phyloP scores from a whole-genome alignment of 352 stramenopile species.

The Globisporangium paroecandrum region DNA sequence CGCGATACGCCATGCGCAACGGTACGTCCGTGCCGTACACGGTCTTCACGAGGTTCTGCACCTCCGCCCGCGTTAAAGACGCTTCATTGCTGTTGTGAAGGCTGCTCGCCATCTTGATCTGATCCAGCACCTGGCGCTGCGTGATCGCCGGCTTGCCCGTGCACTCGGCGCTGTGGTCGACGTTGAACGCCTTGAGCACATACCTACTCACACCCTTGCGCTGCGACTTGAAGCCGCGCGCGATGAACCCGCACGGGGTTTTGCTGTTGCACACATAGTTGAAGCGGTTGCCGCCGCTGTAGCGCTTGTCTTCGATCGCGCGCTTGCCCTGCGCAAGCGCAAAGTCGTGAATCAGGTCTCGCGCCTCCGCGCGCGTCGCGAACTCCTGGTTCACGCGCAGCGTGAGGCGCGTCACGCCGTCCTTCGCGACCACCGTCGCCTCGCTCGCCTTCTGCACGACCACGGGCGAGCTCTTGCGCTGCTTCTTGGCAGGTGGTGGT shows the following conservation, averaged over 20 bases:
- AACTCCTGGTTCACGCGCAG: conserved; percentile 34
- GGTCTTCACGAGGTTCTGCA: conserved; percentile 33
- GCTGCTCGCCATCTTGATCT: neutral
- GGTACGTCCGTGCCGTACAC: conserved; percentile 36
- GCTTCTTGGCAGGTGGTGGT: no score
- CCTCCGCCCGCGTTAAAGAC: conserved; percentile 11
- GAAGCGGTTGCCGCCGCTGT: conserved; percentile 34
- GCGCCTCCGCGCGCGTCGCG: conserved; percentile 17
- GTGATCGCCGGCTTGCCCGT: conserved; percentile 33
- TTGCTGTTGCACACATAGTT: conserved; percentile 45
- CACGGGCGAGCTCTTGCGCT: no score
- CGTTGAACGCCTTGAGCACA: neutral
- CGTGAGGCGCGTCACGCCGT: conserved; percentile 27
- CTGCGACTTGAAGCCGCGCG: conserved; percentile 12
- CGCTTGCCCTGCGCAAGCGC: conserved; percentile 46
- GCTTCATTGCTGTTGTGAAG: neutral
- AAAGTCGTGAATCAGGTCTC: conserved; percentile 47
- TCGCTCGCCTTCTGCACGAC: no score
- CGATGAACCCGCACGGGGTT: conserved; percentile 38
- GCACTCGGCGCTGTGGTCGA: conserved; percentile 30
- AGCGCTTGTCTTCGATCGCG: conserved; percentile 28
- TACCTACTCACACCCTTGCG: neutral
- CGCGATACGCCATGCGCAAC: conserved; percentile 26
- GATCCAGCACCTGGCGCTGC: conserved; percentile 28
- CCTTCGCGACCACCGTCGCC: conserved; percentile 1